A percentile compares a stretch with the other conserved stretches of the same genome.
Conservation (phyloP, 306 rosid genomes). For the Glycine tomentella region DNA sequence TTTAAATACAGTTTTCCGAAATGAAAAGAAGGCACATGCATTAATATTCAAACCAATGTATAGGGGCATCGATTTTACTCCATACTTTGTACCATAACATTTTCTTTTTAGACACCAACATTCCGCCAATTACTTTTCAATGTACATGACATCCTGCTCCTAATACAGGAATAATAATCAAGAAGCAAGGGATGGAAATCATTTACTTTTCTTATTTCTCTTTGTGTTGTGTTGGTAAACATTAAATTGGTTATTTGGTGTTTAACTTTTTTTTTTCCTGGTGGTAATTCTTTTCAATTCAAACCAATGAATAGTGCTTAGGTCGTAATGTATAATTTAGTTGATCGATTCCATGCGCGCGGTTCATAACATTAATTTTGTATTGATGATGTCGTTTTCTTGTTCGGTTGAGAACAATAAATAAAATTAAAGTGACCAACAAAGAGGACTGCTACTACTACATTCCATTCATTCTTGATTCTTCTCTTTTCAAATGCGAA, state of each 20-base stretch:
- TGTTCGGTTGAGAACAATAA: conserved; percentile 16
- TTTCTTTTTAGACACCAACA: conserved; percentile 34
- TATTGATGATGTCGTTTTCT: conserved; percentile 36
- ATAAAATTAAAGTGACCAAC: conserved; percentile 23
- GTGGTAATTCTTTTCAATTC: conserved; percentile 22
- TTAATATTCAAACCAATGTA: background rate
- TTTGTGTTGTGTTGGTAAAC: conserved; percentile 4
- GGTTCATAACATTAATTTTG: background rate
- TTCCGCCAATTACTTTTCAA: conserved; percentile 22
- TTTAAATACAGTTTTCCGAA: background rate
- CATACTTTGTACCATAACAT: conserved; percentile 22
- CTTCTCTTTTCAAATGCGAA: no score
- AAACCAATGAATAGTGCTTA: conserved; percentile 22
- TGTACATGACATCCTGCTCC: background rate
- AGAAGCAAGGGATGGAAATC: background rate
- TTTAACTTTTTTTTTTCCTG: background rate
- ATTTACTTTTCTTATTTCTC: background rate
- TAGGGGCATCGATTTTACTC: background rate
- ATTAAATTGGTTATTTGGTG: conserved; percentile 13
- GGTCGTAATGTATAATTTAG: background rate
- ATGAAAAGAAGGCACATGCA: conserved; percentile 5
- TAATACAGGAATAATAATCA: background rate
- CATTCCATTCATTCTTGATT: no score
- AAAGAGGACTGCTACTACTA: background rate
- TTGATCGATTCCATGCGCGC: background rate